Base-by-base conservation (phyloP, 2,329 filamentous ascomycete genomes). In the Cercospora sesami region DNA sequence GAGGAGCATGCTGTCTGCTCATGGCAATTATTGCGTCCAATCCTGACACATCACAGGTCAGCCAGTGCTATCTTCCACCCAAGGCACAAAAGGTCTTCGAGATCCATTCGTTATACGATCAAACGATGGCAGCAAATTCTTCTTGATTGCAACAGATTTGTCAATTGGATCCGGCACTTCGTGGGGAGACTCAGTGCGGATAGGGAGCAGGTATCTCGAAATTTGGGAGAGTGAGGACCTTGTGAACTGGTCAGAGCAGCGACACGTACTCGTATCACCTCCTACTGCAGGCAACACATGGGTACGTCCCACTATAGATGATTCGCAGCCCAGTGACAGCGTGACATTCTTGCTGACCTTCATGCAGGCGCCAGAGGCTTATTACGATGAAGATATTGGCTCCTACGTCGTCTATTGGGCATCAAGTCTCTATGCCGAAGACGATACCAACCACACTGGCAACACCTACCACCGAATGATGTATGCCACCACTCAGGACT, bases 401-500 rank as follows among this genome's bases (percentile, higher is more conserved):
- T 79, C 82, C 53, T 85, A 83, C 74, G 80, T 82, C 18, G 80
- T 85, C 57, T 83, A 83, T 74, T 86, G 83, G 84, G 78, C 84
- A 0, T 80, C 80, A 4, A 59, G 68, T 4, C 76, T 84, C 78
- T 87, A 87, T 67, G 71, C 80, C 1, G 70, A 81, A 2, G 81
- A 79, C 5, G 86, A 87, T 66, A 73, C 82, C 0, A 66, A 75
- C 0, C 86, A 87, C 72, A 84, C 80, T 0, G 85, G 85, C 21
- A 75, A 74, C 2, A 80, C 84, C 0, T 83, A 86, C 60, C 82
- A 86, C 67, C 82, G 84, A 53, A 86, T 86, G 84, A 73, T 86
- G 84, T 86, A 86, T 73, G 83, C 85, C 21, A 82, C 86, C 75
- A 87, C 86, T 1, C 78, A 76, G 59, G 86, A 87, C 77, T 88